Evolutionary conservation across 2,329 filamentous ascomycete genomes (phyloP), one percentile per base, ranked within the genome.

Genomic region (Alternaria sp.): DNA sequence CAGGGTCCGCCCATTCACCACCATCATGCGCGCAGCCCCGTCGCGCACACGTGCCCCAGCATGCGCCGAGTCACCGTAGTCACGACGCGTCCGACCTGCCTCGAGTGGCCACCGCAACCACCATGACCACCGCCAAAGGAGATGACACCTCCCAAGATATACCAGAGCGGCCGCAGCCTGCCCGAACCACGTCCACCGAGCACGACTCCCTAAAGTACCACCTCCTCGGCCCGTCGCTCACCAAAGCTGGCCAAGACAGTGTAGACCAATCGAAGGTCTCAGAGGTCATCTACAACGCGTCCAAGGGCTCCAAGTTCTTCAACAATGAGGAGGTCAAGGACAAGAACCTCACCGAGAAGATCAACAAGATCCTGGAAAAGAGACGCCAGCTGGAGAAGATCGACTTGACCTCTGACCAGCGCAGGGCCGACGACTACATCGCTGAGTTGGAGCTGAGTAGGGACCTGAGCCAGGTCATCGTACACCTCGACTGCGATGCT

Each of bases 261-360:
- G 95, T 98, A n/a, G 93, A 99, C 74, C 96, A 98, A 81, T 87
- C 87, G 67, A 97, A 96, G 83, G 93, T 99, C 54, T 96, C 94
- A 3, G 94, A 98, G 72, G 90, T 98, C 70, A 99, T 99, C 64
- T 98, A 97, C 82, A 93, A 97, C 79, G 93, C 94, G 11, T 97
- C 93, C 15, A 97, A 96, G 77, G 96, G 96, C 51, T 97, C 93
- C 69, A 97, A 97, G 78, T 99, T 91, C 83, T 99, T 98, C 86
- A 92, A 91, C 70, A 93, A 94, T 63, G 96, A 99, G 79, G 91
- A 97, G 77, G 86, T 83, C 60, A 91, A 90, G 72, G 95, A 98
- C 82, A 90, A 91, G 73, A 86, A 88, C 47, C 86, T 98, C 19
- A 97, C 95, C 0, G 85, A 90, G 59, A 97, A 97, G 79, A 97